Conservation (phyloP, 139 green algal genomes). For the Monoraphidium neglectum region DNA sequence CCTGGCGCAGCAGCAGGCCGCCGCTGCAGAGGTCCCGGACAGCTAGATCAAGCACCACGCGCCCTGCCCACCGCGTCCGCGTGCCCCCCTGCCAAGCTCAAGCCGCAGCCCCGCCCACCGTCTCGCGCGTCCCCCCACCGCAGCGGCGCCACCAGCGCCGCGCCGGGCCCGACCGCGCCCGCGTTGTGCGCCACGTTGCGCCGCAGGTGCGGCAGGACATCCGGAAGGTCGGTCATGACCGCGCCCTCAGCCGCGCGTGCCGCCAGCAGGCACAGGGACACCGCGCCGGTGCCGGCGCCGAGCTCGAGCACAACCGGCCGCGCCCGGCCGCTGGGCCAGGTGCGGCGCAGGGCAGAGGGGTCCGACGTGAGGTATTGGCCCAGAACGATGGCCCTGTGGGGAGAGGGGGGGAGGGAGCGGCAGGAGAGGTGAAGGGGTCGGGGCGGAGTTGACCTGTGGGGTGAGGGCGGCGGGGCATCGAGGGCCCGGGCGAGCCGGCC, state of each 20-base stretch:
- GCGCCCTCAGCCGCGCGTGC: background rate
- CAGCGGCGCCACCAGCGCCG: slow-evolving; percentile 5
- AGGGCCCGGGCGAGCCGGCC: too few species aligned
- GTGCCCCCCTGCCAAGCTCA: too few species aligned
- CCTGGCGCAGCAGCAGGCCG: too few species aligned
- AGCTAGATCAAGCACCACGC: too few species aligned
- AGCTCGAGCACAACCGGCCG: slow-evolving; percentile 10
- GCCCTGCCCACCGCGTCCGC: too few species aligned
- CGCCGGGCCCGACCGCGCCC: background rate
- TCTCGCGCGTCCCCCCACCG: slow-evolving; percentile 21
- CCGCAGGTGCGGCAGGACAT: slow-evolving; percentile 13
- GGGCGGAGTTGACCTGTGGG: background rate
- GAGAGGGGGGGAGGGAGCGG: background rate
- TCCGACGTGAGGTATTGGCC: slow-evolving; percentile 38
- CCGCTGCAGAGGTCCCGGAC: too few species aligned
- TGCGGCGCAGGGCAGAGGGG: background rate
- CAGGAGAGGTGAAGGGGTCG: background rate
- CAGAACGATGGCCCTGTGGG: slow-evolving; percentile 45
- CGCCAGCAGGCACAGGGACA: slow-evolving; percentile 30
- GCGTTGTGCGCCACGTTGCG: slow-evolving; percentile 25
- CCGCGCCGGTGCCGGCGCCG: slow-evolving; percentile 29
- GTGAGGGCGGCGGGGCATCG: too few species aligned
- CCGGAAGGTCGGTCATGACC: slow-evolving; percentile 24
- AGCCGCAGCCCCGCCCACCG: background rate
- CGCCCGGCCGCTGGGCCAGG: background rate